These are phyloP conservation scores for Monosporascus sp. DNA, from an alignment of 2,329 filamentous ascomycete genomes.

Conservation along the genomic window DNA sequence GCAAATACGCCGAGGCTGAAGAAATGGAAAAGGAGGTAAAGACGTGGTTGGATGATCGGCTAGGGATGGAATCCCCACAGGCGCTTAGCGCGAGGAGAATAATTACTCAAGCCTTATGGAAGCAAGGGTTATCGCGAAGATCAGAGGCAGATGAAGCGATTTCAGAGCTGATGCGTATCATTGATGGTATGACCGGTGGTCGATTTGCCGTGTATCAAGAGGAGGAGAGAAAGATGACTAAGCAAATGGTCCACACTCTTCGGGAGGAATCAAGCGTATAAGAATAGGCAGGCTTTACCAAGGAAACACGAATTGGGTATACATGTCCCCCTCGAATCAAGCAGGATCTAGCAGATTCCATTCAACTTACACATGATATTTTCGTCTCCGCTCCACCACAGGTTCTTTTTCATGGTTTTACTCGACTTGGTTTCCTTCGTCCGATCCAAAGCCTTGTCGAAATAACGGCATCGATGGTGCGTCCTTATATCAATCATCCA, in stretches of 20 bases:
- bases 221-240: conserved; percentile 2
- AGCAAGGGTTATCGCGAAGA: conserved; percentile 3
- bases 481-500: no score
- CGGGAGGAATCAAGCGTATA: not conserved
- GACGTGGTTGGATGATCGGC: conserved; percentile 1
- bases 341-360: no score
- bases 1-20: conserved; percentile 3
- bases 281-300: no score
- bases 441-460: no score
- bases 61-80: not conserved
- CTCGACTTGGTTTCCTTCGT: no score
- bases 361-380: no score
- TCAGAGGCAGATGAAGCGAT: conserved; percentile 4
- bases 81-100: conserved; percentile 2
- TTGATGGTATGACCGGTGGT: conserved; percentile 3
- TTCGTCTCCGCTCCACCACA: no score
- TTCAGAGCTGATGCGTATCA: conserved; percentile 1
- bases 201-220: conserved; percentile 9
- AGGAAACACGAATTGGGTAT: no score
- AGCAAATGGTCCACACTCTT: not conserved
- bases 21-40: not conserved
- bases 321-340: no score
- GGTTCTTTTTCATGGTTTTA: no score
- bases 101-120: conserved; percentile 2
- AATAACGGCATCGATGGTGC: no score